phyloP scores from a whole-genome alignment of 2,329 filamentous ascomycete genomes.

The Thielaviopsis ethacetica region DNA sequence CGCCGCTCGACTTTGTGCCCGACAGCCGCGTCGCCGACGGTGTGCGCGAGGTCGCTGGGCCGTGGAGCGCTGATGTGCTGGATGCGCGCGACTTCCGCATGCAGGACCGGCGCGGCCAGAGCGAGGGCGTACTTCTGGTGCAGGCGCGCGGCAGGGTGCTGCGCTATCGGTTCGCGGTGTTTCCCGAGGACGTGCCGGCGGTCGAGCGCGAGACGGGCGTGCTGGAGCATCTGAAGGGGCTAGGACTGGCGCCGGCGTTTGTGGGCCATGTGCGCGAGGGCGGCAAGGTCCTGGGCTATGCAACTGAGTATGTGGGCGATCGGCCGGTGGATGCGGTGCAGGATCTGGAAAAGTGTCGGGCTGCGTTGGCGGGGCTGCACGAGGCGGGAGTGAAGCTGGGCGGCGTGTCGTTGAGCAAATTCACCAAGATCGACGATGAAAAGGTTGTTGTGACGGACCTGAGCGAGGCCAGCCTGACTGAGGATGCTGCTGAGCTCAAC shows the following conservation, averaged over 20 bases:
- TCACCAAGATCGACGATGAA: background rate
- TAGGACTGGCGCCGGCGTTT: background rate
- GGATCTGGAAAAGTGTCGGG: background rate
- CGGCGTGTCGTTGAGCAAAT: background rate
- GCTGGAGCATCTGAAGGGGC: background rate
- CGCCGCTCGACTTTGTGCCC: background rate
- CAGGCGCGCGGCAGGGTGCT: background rate
- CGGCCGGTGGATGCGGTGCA: background rate
- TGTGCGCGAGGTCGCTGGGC: too few relatives aligned
- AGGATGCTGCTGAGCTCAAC: background rate
- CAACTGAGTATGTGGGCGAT: background rate
- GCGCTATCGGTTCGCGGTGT: background rate
- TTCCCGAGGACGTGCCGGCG: background rate
- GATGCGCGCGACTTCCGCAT: background rate
- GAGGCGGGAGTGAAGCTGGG: background rate
- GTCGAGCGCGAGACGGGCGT: background rate
- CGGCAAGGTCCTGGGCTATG: background rate
- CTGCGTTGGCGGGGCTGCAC: background rate
- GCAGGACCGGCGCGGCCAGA: background rate
- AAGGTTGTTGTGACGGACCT: background rate
- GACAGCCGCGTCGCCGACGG: too few relatives aligned
- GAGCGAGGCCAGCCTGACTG: background rate
- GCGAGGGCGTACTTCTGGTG: background rate
- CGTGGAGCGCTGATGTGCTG: background rate
- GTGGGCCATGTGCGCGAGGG: background rate